A percentile compares a stretch with the other conserved stretches of the same genome.
Evolutionary conservation across 129 eudicot genomes (phyloP).

Genomic region (Cynara cardunculus): DNA sequence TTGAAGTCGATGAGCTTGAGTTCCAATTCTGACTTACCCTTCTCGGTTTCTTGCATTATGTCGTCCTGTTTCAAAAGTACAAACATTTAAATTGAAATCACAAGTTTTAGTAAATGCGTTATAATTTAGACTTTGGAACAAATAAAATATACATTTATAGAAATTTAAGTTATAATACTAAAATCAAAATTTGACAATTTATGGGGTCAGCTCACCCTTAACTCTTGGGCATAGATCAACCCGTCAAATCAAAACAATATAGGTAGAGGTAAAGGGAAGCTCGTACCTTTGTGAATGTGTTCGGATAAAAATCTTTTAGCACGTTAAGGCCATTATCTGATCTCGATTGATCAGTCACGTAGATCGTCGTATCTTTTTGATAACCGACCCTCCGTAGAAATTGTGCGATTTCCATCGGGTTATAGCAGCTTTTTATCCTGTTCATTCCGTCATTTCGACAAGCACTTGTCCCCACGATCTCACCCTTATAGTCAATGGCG

Average conservation of each 20-base stretch:
- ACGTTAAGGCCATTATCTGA: conserved; percentile 35
- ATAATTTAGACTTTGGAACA: too few species aligned
- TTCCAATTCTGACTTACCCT: conserved; percentile 31
- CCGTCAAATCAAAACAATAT: neutral
- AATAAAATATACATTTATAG: too few species aligned
- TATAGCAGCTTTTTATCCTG: conserved; percentile 44
- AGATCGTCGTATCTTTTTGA: conserved; percentile 43
- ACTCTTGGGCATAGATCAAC: too few species aligned
- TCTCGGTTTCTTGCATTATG: conserved; percentile 40
- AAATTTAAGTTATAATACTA: too few species aligned
- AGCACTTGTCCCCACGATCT: conserved; percentile 29
- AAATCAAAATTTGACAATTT: too few species aligned
- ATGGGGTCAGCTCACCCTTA: too few species aligned
- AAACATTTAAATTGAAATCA: neutral
- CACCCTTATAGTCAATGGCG: conserved; percentile 54
- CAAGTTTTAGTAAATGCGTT: too few species aligned
- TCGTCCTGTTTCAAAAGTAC: conserved; percentile 40
- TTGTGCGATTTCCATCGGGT: conserved; percentile 38
- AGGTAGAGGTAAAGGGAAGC: neutral
- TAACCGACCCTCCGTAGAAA: conserved; percentile 52
- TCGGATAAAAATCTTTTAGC: conserved; percentile 43
- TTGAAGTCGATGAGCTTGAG: conserved; percentile 51
- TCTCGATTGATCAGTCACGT: conserved; percentile 55
- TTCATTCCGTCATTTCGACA: conserved; percentile 23
- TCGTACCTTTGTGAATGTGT: conserved; percentile 63